Base-by-base conservation (phyloP, 208 protist genomes). In the Crithidia mellificae region DNA sequence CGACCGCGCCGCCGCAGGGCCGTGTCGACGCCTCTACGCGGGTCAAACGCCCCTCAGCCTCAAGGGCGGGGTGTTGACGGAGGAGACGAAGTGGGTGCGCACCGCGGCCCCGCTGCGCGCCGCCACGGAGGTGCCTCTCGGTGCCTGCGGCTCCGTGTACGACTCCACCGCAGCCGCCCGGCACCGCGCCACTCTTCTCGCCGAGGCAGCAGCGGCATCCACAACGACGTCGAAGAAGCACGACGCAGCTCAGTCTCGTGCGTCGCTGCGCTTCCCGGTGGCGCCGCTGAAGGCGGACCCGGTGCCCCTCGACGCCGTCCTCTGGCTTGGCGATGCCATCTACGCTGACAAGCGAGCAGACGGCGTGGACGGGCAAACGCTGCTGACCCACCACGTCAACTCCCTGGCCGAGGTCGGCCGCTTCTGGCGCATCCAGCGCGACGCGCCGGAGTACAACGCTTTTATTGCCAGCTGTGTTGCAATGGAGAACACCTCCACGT, bases 281-380 rank as follows among this genome's bases (percentile, higher is more conserved):
- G 12, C 59, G 14, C 59, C 59, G 46, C 32, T 53, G 3, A 65
- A 14, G 30, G 34, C 34, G 43, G 59, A 43, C 30, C 15, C 25
- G 17, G 24, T 57, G 1, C 74, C 79, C 1, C 63, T 90, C 12
- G 87, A 96, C 56, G 80, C 84, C 34, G 65, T 91, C 17, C 51
- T 92, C 34, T 96, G 88, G 88, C 70, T 92, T 17, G 91, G 91
- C 19, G 91, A 96, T 61, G 83, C 69, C 6, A 85, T 96, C 30
- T 96, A 96, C 78, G 84, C 84, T 0, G 89, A 96, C 58, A 90
- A 84, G 54, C 47, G 53, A 1, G 63, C 71, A 3, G 73, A 80
- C 20, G 77, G 69, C 43, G 29, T 66, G 19, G 63, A 70, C 39
- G 39, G 29, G 32, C 70, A 76, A 63, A 51, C 70, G n/a, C 56